Percentiles rank a stretch among this genome's conserved stretches.
Evolutionary conservation across 495 filamentous ascomycete genomes (phyloP).

Genomic region (Astrothelium macrocarpum): DNA sequence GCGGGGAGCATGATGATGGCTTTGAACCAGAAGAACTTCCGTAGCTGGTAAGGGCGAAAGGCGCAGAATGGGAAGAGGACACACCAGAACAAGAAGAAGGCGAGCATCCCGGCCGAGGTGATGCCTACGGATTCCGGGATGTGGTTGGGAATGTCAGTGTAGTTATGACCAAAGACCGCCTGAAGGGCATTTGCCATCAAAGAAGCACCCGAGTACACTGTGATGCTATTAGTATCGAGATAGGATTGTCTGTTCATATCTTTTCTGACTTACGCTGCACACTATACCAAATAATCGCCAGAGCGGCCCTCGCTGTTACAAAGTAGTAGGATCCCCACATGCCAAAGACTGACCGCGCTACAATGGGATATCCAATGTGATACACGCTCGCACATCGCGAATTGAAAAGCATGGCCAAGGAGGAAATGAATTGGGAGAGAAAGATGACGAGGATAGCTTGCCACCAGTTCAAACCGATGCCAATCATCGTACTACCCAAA

Average conservation of each 20-base stretch:
- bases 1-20: slow-evolving; percentile 25
- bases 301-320: slow-evolving; percentile 25
- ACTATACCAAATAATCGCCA: slow-evolving; percentile 33
- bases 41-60: slow-evolving; percentile 48
- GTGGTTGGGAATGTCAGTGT: slow-evolving; percentile 30
- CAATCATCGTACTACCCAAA: slow-evolving; percentile 34
- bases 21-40: slow-evolving; percentile 51
- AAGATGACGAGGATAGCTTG: slow-evolving; percentile 39
- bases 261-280: slow-evolving; percentile 22
- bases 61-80: slow-evolving; percentile 44
- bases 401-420: slow-evolving; percentile 38
- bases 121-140: slow-evolving; percentile 48
- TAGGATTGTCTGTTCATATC: slow-evolving; percentile 5
- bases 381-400: slow-evolving; percentile 28
- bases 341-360: slow-evolving; percentile 29
- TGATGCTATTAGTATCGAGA: neutral
- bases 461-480: slow-evolving; percentile 38
- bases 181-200: slow-evolving; percentile 30
- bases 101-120: slow-evolving; percentile 53
- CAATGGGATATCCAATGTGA: slow-evolving; percentile 34
- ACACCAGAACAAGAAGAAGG: slow-evolving; percentile 54
- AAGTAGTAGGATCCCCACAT: slow-evolving; percentile 35
- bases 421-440: slow-evolving; percentile 33
- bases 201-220: slow-evolving; percentile 29
- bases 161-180: slow-evolving; percentile 25